phyloP scores from a whole-genome alignment of 352 stramenopile species.

The Phytopythium mirpurense region DNA sequence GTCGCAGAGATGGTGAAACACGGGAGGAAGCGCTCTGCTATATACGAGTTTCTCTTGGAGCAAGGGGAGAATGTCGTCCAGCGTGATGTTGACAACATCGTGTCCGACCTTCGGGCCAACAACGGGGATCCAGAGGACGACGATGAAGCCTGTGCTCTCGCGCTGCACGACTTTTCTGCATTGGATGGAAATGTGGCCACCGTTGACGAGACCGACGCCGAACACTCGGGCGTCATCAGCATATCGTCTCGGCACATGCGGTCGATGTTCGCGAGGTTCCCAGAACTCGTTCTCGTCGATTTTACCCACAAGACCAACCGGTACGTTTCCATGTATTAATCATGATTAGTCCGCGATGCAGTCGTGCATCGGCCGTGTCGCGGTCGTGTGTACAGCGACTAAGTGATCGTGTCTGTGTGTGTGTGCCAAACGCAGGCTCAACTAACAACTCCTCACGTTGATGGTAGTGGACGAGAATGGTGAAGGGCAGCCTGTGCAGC shows the following conservation, averaged over 20 bases:
- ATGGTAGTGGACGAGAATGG: not conserved
- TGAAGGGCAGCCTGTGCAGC: not conserved
- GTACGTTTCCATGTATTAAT: not conserved
- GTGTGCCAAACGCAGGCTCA: conserved; percentile 7
- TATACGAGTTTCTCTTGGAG: not conserved
- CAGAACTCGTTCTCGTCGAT: not conserved
- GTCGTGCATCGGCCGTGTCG: no score
- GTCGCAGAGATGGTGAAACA: not conserved
- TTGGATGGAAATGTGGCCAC: not conserved
- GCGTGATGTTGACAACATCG: not conserved
- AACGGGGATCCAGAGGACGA: not conserved
- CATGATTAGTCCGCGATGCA: not conserved
- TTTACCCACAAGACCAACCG: not conserved
- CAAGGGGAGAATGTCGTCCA: not conserved
- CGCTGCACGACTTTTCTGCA: no score
- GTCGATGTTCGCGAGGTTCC: not conserved
- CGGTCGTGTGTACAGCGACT: no score
- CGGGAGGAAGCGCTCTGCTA: not conserved
- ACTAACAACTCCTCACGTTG: conserved; percentile 14
- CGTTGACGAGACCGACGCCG: not conserved
- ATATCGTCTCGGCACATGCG: not conserved
- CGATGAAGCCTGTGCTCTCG: not conserved
- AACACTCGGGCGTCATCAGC: not conserved
- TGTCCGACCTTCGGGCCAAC: not conserved
- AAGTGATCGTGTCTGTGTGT: not conserved